Percentiles rank a stretch among this genome's conserved stretches.
These are phyloP conservation scores for Phylloboletellus chloephorus DNA, from an alignment of 1,284 basidiomycete genomes.

Conservation along the genomic window DNA sequence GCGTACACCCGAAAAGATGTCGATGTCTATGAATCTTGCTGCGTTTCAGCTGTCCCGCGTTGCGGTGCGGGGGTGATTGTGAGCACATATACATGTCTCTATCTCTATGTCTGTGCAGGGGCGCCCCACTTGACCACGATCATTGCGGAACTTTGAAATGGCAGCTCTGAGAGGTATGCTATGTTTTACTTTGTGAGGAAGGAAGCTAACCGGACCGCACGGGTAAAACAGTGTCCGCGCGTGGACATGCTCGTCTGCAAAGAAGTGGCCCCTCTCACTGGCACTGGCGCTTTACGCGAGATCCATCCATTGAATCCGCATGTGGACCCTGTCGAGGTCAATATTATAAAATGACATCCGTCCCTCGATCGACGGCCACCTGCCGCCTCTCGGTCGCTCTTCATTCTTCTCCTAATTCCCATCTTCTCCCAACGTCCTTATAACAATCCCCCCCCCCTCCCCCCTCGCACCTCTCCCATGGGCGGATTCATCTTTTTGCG, in stretches of 20 bases:
- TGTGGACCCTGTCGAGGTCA: conserved; percentile 21
- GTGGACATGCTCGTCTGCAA: no score
- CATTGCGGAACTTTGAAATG: conserved; percentile 19
- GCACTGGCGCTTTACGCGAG: no score
- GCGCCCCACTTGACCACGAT: conserved; percentile 21
- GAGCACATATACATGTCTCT: no score
- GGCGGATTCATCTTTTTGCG: conserved; percentile 36
- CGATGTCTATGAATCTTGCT: conserved; percentile 7
- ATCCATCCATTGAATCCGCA: no score
- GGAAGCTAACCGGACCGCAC: conserved; percentile 9
- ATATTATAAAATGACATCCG: conserved; percentile 24
- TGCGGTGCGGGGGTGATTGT: no score
- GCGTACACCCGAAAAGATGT: no score
- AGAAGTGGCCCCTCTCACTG: no score
- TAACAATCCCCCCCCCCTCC: no score
- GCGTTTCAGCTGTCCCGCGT: conserved; percentile 1
- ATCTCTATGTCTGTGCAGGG: neutral
- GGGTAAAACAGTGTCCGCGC: conserved; percentile 18
- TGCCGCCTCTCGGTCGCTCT: conserved; percentile 22
- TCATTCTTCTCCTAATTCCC: conserved; percentile 16
- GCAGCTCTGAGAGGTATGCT: conserved; percentile 2
- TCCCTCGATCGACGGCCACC: conserved; percentile 18
- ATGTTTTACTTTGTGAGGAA: conserved; percentile 14
- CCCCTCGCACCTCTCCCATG: no score
- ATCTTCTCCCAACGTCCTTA: conserved; percentile 19